phyloP scores from a whole-genome alignment of 495 filamentous ascomycete species.

The Penicillium lividum region DNA sequence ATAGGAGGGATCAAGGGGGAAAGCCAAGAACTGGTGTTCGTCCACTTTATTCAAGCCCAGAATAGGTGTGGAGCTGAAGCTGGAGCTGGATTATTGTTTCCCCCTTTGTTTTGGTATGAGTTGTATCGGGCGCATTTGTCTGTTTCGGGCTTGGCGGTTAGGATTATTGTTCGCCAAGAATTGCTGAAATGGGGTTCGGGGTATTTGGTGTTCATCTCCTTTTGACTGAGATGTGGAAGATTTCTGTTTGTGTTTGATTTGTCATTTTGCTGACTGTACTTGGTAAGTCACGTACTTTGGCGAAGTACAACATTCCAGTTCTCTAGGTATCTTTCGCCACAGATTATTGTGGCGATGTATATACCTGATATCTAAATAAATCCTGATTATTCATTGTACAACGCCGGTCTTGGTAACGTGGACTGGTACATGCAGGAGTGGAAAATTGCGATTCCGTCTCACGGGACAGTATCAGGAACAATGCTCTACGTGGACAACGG shows the following conservation, averaged over 20 bases:
- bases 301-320: not conserved
- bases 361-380: too few relatives aligned
- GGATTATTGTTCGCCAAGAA: conserved; percentile 25
- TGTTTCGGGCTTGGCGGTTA: conserved; percentile 22
- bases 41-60: conserved; percentile 1
- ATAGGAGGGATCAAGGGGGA: conserved; percentile 3
- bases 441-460: too few relatives aligned
- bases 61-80: conserved; percentile 1
- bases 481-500: not conserved
- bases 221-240: conserved; percentile 9
- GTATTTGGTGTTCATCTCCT: too few relatives aligned
- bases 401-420: too few relatives aligned
- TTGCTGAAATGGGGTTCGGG: not conserved
- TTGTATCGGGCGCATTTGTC: conserved; percentile 25
- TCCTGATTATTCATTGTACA: too few relatives aligned
- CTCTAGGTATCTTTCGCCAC: not conserved
- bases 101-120: conserved; percentile 6
- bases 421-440: too few relatives aligned
- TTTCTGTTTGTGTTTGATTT: not conserved
- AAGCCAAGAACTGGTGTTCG: conserved; percentile 2
- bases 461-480: too few relatives aligned
- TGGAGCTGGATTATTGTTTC: not conserved
- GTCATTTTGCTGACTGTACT: conserved; percentile 1
- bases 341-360: not conserved
- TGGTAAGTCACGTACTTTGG: not conserved